Evolutionary conservation across 495 filamentous ascomycete species (phyloP), one percentile per base, ranked within the genome.

Genomic region (Glarea lozoyensis): DNA sequence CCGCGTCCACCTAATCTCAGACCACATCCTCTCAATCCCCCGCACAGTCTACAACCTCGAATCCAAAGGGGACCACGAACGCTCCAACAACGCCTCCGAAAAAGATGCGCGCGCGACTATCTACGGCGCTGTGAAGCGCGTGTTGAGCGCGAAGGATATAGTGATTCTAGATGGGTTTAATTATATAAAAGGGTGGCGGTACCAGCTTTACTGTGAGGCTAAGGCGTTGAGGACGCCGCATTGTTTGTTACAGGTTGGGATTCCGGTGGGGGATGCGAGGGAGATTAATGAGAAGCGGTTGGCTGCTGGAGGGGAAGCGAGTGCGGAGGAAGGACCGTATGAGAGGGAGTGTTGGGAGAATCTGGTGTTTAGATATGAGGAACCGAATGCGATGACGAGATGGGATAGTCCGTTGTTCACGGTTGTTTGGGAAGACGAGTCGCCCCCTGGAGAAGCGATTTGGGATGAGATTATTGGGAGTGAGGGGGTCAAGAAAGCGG

Each of bases 171-270:
- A 95, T 62, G 84, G 83, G 5, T 73, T 89, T 57, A 96, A 97
- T 57, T 97, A 97, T 64, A 98, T 98, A 65, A 98, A 98, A 62
- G 92, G 92, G 17, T 96, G 84, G 70, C 72, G 92, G 31, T 98
- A 98, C 60, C 92, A 98, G 67, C 71, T 98, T 1, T 89, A 80
- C 67, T 96, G 92, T 60, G 92, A 96, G 63, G 79, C 88, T 2
- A 97, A 96, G 60, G 87, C 90, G 18, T 63, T 85, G 21, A 65
- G 80, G 45, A 95, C 89, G 7, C 77, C 84, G 5, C 85, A 73
- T 59, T 93, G 85, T 52, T 83, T 95, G 46, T 72, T 95, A 40
- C 90, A 94, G 56, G 70, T 96, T 42, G 92, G 88, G 1, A 85
- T 84, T 20, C 71, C 79, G 0, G 66, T 73, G n/a, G 79, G 84